These are phyloP conservation scores for Astraeus odoratus DNA, from an alignment of 768 basidiomycete genomes.

Conservation along the genomic window DNA sequence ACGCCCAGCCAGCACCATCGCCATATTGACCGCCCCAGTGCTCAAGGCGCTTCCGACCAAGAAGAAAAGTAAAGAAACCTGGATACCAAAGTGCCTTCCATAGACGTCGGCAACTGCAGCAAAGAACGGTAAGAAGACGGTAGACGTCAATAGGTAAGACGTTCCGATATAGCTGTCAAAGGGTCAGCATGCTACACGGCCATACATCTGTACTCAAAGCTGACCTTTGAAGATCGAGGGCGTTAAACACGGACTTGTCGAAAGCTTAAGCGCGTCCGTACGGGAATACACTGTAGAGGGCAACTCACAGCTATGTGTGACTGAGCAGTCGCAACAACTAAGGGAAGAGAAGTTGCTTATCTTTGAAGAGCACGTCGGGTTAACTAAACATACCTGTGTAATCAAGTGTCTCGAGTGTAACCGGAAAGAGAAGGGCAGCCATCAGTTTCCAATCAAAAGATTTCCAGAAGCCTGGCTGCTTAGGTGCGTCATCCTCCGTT, in stretches of 20 bases:
- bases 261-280: neutral
- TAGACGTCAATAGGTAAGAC: constrained; percentile 42
- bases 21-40: constrained; percentile 40
- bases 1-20: constrained; percentile 39
- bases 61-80: constrained; percentile 39
- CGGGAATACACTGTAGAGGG: neutral
- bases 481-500: neutral
- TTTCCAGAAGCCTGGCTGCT: constrained; percentile 19
- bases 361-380: neutral
- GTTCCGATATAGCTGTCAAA: constrained; percentile 41
- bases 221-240: constrained; percentile 21
- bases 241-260: constrained; percentile 23
- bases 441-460: constrained; percentile 24
- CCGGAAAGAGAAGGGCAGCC: constrained; percentile 34
- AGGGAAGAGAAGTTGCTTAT: neutral
- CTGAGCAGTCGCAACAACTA: constrained; percentile 48
- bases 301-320: constrained; percentile 40
- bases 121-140: constrained; percentile 47
- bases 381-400: constrained; percentile 18
- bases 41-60: constrained; percentile 40
- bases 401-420: constrained; percentile 33
- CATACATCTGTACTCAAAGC: neutral
- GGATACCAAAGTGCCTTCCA: constrained; percentile 42
- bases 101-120: constrained; percentile 44
- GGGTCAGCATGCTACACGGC: neutral